Base-by-base conservation (phyloP, 2,329 filamentous ascomycete genomes). In the Paramyrothecium roridum region DNA sequence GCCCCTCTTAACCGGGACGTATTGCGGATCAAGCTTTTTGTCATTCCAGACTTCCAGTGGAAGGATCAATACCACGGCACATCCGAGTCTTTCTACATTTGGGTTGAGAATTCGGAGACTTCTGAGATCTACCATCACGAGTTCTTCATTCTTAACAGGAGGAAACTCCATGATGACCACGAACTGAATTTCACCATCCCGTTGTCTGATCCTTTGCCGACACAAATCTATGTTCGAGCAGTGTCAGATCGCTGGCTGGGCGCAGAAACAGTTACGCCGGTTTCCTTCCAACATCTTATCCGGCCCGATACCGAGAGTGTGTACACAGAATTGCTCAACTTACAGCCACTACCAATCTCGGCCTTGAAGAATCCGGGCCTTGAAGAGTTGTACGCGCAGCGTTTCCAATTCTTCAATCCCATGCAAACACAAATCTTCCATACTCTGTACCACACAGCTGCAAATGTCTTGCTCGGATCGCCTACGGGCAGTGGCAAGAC, bases 391-490 rank as follows among this genome's bases (percentile, higher is more conserved):
- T 99, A 99, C 66, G 86, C 82, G 0, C 80, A 93, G 68, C 85
- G 92, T 33, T 99, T 99, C 72, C 88, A 95, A 61, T 99, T 88
- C 73, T 99, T 99, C 80, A 99, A 99, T 68, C 95, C 95, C 0
- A 98, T 99, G 96, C 95, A 99, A 72, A 98, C 95, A 0, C 95
- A 99, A 67, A 91, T 99, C 52, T 99, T 99, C 74, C 95, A 99
- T 67, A 93, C 91, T 16, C 82, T 99, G 34, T 99, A 99, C 62
- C 89, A 98, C 69, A 97, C 95, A 0, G 74, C 89, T 8, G 88
- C 90, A 48, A 99, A 99, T 67, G 93, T 99, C 4, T 82, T 99
- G 3, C 82, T 99, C 10, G 95, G 96, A 8, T 98, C 95, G 2
- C 96, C 95, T 0, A 99, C 96, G 0, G 95, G 95, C 56, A 96